Evolutionary conservation across 345 rosid genomes (phyloP).

Genomic region (Eucalyptus erythrocorys): DNA sequence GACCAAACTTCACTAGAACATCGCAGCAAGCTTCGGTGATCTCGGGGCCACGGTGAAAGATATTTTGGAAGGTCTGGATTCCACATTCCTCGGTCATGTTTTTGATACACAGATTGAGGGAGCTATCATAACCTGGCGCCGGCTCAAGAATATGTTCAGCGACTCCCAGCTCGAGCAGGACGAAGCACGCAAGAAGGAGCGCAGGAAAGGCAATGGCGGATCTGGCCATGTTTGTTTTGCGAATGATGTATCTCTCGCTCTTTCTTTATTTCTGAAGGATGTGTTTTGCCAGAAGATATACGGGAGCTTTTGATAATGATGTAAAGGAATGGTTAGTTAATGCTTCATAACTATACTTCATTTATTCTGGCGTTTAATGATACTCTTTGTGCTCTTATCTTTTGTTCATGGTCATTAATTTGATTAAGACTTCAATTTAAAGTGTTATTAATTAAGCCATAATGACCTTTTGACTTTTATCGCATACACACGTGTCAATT

Average conservation of each 20-base stretch:
- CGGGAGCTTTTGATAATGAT: neutral
- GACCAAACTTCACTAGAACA: too few relatives aligned
- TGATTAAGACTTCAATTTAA: neutral
- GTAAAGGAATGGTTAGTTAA: neutral
- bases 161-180: neutral
- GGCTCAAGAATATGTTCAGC: too few relatives aligned
- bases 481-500: too few relatives aligned
- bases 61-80: too few relatives aligned
- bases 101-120: too few relatives aligned
- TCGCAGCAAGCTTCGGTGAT: too few relatives aligned
- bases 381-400: neutral
- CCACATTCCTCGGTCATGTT: too few relatives aligned
- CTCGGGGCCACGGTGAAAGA: too few relatives aligned
- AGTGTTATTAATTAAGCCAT: neutral
- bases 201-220: neutral
- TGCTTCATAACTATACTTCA: neutral
- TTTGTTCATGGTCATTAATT: neutral
- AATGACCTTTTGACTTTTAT: too few relatives aligned
- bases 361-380: neutral
- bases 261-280: neutral
- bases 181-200: neutral
- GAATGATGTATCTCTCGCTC: neutral
- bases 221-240: neutral
- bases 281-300: neutral
- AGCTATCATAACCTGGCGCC: too few relatives aligned